Evolutionary conservation across 805 yeast genomes (phyloP), one percentile per base, ranked within the genome.

Genomic region (Hanseniaspora clermontiae): DNA sequence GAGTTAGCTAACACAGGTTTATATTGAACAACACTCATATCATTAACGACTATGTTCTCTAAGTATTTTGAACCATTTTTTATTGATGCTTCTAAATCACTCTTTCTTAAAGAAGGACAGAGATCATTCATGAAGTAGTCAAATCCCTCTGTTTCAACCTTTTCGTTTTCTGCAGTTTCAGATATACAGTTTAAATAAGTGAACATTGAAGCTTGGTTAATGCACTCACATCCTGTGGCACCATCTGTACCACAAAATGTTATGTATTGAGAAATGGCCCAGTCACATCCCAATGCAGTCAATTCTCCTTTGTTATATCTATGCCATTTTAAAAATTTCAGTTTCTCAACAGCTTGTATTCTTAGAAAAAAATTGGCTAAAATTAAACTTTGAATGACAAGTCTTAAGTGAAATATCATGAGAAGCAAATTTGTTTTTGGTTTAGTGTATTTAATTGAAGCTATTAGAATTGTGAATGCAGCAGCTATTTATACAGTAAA

Each of bases 221-320:
- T 43, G 32, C 57, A 53, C 47, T 37, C 38, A 46, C 57, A 53
- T 8, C 19, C 14, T 2, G 38, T 27, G 7, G 31, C 6, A 3
- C 24, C 36, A 4, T n/a, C n/a, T 12, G 20, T 29, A 12, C 32
- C 20, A 39, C 57, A 53, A 17, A 53, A 53, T 10, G 38, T 38
- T 12, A 53, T 53, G 20, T 53, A 32, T n/a, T 53, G 43, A 11
- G 51, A 27, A 39, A 53, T 43, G n/a, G 51, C 57, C 57, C 57
- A 53, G 37, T 53, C 29, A 46, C 57, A 53, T 6, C 47, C 57
- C 15, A 46, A 32, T 1, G 51, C 39, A 10, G 47, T 46, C 15
- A 53, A 27, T 7, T 53, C 42, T 10, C 40, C 51, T 14, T 17
- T 32, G 15, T 29, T 53, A 27, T 39, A 46, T 27, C 42, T 29